These are phyloP conservation scores for Arthroderma sp. DNA, from an alignment of 2,329 filamentous ascomycete species.

Conservation along the genomic window DNA sequence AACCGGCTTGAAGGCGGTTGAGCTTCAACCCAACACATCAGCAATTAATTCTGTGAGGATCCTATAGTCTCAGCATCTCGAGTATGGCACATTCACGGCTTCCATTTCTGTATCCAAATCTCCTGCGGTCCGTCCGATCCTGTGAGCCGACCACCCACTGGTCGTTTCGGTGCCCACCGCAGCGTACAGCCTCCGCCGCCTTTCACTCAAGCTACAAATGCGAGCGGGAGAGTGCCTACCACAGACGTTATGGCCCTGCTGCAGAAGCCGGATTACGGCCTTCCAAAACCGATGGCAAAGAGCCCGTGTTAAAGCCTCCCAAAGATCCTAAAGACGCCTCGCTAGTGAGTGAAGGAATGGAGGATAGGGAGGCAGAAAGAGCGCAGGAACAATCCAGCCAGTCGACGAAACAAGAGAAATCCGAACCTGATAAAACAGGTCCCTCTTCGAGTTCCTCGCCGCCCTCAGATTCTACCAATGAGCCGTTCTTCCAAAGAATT, in stretches of 20 bases:
- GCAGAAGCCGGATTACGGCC: slow-evolving; percentile 29
- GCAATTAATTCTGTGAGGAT: too few relatives aligned
- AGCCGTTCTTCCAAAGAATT: neutral
- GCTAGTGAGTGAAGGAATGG: too few relatives aligned
- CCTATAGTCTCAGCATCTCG: neutral
- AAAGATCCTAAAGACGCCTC: neutral
- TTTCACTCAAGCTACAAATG: slow-evolving; percentile 26
- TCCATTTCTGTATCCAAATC: slow-evolving; percentile 55
- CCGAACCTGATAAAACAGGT: too few relatives aligned
- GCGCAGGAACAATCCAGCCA: too few relatives aligned
- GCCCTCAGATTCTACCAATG: neutral
- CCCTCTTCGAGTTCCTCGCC: too few relatives aligned
- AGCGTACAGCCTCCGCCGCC: slow-evolving; percentile 12
- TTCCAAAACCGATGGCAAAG: slow-evolving; percentile 16
- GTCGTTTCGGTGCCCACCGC: slow-evolving; percentile 26
- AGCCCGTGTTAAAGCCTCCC: neutral
- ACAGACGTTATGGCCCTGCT: slow-evolving; percentile 35
- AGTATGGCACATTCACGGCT: slow-evolving; percentile 50
- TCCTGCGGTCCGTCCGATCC: slow-evolving; percentile 45
- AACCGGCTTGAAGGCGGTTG: too few relatives aligned
- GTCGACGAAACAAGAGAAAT: too few relatives aligned
- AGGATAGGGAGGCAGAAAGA: too few relatives aligned
- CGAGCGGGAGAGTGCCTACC: slow-evolving; percentile 26
- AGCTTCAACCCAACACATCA: too few relatives aligned
- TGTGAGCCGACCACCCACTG: slow-evolving; percentile 34